Evolutionary conservation across 495 filamentous ascomycete genomes (phyloP).

Genomic region (Neurospora tetrasperma): DNA sequence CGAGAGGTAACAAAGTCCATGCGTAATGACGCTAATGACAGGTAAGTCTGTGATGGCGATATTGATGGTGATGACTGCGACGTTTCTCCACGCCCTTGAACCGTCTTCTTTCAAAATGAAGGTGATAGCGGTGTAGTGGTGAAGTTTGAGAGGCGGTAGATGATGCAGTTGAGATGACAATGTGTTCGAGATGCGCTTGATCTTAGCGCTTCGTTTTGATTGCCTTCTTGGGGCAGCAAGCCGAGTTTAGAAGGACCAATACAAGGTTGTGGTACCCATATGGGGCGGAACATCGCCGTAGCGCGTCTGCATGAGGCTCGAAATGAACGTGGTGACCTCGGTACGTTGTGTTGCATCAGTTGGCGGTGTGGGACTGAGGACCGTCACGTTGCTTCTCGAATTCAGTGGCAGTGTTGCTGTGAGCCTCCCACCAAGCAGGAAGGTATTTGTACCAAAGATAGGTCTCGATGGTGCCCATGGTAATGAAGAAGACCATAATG

Average conservation of each 20-base stretch:
- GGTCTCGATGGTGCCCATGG: not conserved
- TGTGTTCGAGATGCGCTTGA: not conserved
- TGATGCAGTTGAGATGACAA: not conserved
- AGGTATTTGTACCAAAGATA: not conserved
- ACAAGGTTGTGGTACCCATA: not conserved
- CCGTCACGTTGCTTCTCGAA: not conserved
- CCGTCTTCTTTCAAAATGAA: not conserved
- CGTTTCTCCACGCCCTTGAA: not conserved
- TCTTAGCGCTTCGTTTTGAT: not conserved
- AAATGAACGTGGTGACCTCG: not conserved
- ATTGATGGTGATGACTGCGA: not conserved
- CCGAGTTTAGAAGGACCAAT: not conserved
- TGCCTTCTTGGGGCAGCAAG: not conserved
- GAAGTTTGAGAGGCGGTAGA: not conserved
- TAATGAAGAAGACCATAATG: not conserved
- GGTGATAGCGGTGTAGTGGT: not conserved
- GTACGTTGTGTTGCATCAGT: not conserved
- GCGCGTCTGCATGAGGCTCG: not conserved
- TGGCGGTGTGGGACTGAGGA: not conserved
- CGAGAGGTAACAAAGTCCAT: not conserved
- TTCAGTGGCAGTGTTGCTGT: not conserved
- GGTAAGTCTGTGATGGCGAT: not conserved
- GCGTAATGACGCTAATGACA: not conserved
- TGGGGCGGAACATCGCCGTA: not conserved
- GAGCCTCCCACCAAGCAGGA: not conserved